Conservation (phyloP, 768 basidiomycete species). For the Trametes cubensis region DNA sequence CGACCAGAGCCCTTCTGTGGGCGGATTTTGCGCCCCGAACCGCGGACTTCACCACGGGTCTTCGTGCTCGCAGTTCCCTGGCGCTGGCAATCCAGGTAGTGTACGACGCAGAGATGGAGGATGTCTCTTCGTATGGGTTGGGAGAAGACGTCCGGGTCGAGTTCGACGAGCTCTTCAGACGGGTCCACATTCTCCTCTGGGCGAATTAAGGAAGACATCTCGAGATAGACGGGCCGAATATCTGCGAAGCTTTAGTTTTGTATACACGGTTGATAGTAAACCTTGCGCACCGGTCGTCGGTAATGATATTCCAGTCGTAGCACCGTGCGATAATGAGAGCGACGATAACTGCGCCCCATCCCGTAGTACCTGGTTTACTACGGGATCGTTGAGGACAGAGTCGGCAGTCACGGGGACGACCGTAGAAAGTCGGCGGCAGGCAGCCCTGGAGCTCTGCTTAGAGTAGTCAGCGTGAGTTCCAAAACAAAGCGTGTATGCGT, state of each 20-base stretch:
- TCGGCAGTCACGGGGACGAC: constrained; percentile 4
- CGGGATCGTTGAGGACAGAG: not conserved
- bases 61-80: constrained; percentile 93
- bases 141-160: constrained; percentile 83
- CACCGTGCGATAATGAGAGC: not conserved
- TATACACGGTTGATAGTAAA: not conserved
- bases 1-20: constrained; percentile 90
- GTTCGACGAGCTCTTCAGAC: constrained; percentile 55
- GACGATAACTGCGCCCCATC: not conserved
- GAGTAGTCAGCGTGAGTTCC: not conserved
- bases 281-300: not conserved
- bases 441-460: constrained; percentile 6
- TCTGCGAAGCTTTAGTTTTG: constrained; percentile 33
- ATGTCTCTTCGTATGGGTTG: constrained; percentile 91
- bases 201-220: constrained; percentile 62
- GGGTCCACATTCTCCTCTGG: constrained; percentile 44
- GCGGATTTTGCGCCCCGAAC: constrained; percentile 86
- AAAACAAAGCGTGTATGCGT: not conserved
- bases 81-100: constrained; percentile 85
- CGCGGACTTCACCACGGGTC: constrained; percentile 86
- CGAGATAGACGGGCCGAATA: constrained; percentile 55
- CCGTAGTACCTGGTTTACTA: not conserved
- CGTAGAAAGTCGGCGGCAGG: constrained; percentile 26
- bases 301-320: not conserved
- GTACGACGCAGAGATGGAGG: constrained; percentile 87